Evolutionary conservation across 1,139 yeast species (phyloP).

Genomic region (Debaryomycetaceae sp.): DNA sequence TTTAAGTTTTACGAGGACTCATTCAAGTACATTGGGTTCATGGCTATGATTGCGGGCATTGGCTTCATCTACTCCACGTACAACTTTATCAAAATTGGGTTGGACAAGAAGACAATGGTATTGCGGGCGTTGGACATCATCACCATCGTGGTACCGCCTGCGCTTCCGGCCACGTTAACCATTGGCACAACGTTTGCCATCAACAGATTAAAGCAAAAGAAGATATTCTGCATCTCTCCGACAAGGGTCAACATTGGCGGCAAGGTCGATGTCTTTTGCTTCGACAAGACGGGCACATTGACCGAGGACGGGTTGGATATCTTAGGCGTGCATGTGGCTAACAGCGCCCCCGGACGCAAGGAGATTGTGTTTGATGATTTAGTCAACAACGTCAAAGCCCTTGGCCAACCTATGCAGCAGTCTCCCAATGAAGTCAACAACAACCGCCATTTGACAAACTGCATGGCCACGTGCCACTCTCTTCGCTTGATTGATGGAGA

Average conservation of each 20-base stretch:
- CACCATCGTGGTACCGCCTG: conserved; percentile 98
- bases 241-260: conserved; percentile 94
- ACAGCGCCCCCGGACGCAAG: conserved; percentile 48
- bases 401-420: conserved; percentile 12
- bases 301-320: conserved; percentile 97
- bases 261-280: conserved; percentile 81
- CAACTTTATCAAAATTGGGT: conserved; percentile 73
- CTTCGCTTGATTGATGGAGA: conserved; percentile 74
- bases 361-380: conserved; percentile 50
- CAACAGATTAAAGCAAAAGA: conserved; percentile 53
- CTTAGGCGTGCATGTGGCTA: conserved; percentile 72
- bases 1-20: conserved; percentile 93
- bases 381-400: conserved; percentile 18
- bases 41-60: conserved; percentile 77
- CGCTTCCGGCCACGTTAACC: conserved; percentile 93
- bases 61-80: conserved; percentile 85
- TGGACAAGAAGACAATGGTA: conserved; percentile 65
- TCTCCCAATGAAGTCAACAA: conserved; percentile 16
- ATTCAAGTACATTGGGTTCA: conserved; percentile 90
- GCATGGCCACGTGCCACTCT: conserved; percentile 87
- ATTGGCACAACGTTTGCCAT: conserved; percentile 95
- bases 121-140: conserved; percentile 89
- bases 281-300: conserved; percentile 95
- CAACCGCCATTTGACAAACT: conserved; percentile 34
- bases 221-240: conserved; percentile 88